phyloP scores from a whole-genome alignment of 305 asterid species.

The Solanum hybrid region DNA sequence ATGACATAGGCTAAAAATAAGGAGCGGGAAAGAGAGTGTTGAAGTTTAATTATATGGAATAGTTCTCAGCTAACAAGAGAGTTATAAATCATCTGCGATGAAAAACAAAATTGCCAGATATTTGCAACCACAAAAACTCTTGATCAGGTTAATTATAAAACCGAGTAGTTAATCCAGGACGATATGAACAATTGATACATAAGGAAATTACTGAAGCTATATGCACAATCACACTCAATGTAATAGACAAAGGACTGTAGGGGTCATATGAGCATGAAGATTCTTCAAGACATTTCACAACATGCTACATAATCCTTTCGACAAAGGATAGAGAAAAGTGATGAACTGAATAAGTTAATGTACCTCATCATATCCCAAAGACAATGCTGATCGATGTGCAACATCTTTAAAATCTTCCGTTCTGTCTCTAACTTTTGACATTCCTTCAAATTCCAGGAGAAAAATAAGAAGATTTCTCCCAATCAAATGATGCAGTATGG shows the following conservation, averaged over 20 bases:
- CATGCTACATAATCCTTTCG: neutral
- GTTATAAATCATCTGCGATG: neutral
- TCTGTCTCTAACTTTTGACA: slow-evolving; percentile 77
- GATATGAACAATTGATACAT: neutral
- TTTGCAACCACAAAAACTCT: neutral
- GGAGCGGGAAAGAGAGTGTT: neutral
- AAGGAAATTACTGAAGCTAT: neutral
- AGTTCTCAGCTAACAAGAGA: neutral
- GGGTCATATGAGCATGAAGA: neutral
- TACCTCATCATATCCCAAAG: slow-evolving; percentile 75
- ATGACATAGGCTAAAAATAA: neutral
- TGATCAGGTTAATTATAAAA: neutral
- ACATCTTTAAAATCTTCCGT: slow-evolving; percentile 91
- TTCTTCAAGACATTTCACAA: neutral
- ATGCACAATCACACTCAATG: neutral
- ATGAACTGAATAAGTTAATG: neutral
- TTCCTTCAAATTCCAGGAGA: slow-evolving; percentile 16
- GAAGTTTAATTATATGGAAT: neutral
- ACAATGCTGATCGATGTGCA: slow-evolving; percentile 61
- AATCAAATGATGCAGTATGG: neutral
- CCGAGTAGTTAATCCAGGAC: neutral
- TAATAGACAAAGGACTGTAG: neutral
- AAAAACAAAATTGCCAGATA: neutral
- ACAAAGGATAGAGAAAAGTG: neutral
- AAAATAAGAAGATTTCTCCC: neutral